Percentiles rank a stretch among this genome's conserved stretches.
These are phyloP conservation scores for Hanseniaspora lindneri DNA, from an alignment of 805 yeast species.

Conservation along the genomic window DNA sequence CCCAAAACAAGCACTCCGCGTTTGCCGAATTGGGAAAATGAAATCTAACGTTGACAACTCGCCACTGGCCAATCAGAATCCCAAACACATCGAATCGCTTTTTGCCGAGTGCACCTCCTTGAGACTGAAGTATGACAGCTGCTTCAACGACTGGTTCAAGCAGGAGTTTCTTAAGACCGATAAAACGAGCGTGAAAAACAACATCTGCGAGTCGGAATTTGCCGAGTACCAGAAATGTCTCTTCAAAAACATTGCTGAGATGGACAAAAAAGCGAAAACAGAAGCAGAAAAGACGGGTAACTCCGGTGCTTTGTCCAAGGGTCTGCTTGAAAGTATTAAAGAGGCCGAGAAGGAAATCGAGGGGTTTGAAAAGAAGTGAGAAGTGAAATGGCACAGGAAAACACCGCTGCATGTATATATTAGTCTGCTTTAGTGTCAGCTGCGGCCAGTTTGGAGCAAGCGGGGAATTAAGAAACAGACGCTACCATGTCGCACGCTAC, in stretches of 20 bases:
- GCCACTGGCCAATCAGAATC: background rate
- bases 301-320: background rate
- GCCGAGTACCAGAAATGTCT: constrained; percentile 11
- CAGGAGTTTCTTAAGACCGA: constrained; percentile 42
- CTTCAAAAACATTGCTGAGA: constrained; percentile 3
- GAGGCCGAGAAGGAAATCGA: constrained; percentile 14
- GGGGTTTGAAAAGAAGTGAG: constrained; percentile 2
- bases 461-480: too few relatives aligned
- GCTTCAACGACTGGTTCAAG: constrained; percentile 82
- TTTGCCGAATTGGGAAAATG: too few relatives aligned
- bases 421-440: too few relatives aligned
- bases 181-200: background rate
- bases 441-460: too few relatives aligned
- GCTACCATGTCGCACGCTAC: too few relatives aligned
- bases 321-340: constrained; percentile 10
- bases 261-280: background rate
- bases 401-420: too few relatives aligned
- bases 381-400: too few relatives aligned
- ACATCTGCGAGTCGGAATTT: constrained; percentile 15
- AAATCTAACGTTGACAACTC: background rate
- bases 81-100: constrained; percentile 9
- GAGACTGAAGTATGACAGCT: constrained; percentile 69
- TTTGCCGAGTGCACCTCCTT: constrained; percentile 71
- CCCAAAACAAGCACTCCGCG: too few relatives aligned
- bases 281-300: background rate